Evolutionary conservation across 1,139 yeast genomes (phyloP), one percentile per base, ranked within the genome.

Genomic region (Yarrowia galli): DNA sequence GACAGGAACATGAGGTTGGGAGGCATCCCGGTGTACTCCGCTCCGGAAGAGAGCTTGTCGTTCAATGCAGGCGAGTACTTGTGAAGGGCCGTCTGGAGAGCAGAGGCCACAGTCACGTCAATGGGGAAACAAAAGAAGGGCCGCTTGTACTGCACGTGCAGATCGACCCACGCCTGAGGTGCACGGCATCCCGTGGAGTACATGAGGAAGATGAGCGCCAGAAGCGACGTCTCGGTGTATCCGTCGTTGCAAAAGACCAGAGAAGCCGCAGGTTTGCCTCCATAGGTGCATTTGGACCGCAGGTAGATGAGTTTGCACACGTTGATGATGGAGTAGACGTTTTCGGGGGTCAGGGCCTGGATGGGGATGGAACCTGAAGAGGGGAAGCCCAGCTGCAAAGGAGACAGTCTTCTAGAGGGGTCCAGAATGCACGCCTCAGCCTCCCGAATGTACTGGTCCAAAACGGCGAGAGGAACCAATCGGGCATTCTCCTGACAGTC

Each of bases 221-320:
- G 79, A 36, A 93, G 81, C 6, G 97, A 88, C 70, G 93, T 89
- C 75, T 93, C 98, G 0, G 98, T 92, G 77, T 92, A 93, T 0
- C 98, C 98, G 79, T 93, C 98, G 4, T 91, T 85, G 75, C 97
- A 92, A 75, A 88, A 89, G 18, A 92, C 81, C 70, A 93, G 71
- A 6, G 84, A 70, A 4, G 75, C 75, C 0, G 75, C 74, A 12
- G 71, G 72, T 20, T 67, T 48, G 38, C 72, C 71, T 22, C 70
- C 67, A 69, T 71, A 70, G 12, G 65, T 65, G 36, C 72, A 74
- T 18, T 69, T 68, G 40, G 76, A 70, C 12, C 78, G 73, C 32
- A 76, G 72, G 45, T 75, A 75, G 16, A 77, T 72, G n/a, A 80
- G 74, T 60, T 78, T 75, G 71, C 79, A 77, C 60, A 77, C 67